phyloP scores from a whole-genome alignment of 1,284 basidiomycete genomes.

The Tilletia caries region DNA sequence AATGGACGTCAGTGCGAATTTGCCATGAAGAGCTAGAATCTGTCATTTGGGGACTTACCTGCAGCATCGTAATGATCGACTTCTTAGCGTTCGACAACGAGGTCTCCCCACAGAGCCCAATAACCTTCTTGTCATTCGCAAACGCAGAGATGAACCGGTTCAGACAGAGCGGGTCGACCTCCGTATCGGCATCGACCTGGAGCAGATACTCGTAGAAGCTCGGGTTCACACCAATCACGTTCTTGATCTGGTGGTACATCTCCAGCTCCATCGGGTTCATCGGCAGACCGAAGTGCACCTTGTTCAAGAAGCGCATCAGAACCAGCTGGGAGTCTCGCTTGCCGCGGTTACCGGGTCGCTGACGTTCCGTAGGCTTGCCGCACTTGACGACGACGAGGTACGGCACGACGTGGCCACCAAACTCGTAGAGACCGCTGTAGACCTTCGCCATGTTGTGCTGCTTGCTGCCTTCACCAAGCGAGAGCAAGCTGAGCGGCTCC shows the following conservation, averaged over 20 bases:
- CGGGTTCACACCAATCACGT: slow-evolving; percentile 97
- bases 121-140: slow-evolving; percentile 84
- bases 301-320: slow-evolving; percentile 96
- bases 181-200: slow-evolving; percentile 94
- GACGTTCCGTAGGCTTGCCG: slow-evolving; percentile 89
- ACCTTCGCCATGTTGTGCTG: slow-evolving; percentile 99
- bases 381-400: slow-evolving; percentile 96
- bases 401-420: slow-evolving; percentile 88
- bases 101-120: slow-evolving; percentile 92
- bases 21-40: no score
- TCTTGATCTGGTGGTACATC: slow-evolving; percentile 99
- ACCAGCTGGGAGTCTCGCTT: slow-evolving; percentile 83
- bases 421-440: slow-evolving; percentile 93
- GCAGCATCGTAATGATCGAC: slow-evolving; percentile 96
- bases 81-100: slow-evolving; percentile 83
- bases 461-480: slow-evolving; percentile 87
- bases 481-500: slow-evolving; percentile 88
- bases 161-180: slow-evolving; percentile 74
- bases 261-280: slow-evolving; percentile 97
- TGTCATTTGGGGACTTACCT: slow-evolving; percentile 52
- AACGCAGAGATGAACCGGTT: slow-evolving; percentile 81
- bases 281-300: slow-evolving; percentile 91
- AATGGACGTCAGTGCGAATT: no score
- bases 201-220: slow-evolving; percentile 97
- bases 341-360: slow-evolving; percentile 75